Conservation (phyloP, 805 yeast genomes). For the Zygoascus tannicola region DNA sequence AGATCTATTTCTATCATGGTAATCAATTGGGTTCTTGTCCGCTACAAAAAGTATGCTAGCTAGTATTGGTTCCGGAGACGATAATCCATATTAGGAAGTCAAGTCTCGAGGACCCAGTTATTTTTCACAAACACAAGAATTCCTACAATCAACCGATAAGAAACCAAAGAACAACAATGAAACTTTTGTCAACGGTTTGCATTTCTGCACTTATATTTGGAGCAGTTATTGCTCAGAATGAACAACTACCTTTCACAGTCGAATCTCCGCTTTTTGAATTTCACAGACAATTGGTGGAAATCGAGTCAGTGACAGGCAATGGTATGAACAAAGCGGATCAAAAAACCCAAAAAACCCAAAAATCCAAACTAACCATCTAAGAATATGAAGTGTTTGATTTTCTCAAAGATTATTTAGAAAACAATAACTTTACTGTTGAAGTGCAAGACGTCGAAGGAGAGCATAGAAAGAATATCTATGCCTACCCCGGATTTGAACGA, state of each 20-base stretch:
- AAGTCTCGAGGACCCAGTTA: too few relatives aligned
- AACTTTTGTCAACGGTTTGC: too few relatives aligned
- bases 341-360: neutral
- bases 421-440: slow-evolving; percentile 46
- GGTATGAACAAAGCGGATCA: neutral
- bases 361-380: neutral
- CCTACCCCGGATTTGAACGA: slow-evolving; percentile 40
- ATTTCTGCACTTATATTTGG: too few relatives aligned
- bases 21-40: too few relatives aligned
- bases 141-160: too few relatives aligned
- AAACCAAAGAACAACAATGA: too few relatives aligned
- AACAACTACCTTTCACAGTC: neutral
- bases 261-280: neutral
- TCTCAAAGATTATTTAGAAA: slow-evolving; percentile 32
- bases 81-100: too few relatives aligned
- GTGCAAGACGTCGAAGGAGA: slow-evolving; percentile 28
- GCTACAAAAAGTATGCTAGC: too few relatives aligned
- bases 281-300: slow-evolving; percentile 1
- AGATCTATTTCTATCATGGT: neutral
- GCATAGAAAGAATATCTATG: slow-evolving; percentile 44
- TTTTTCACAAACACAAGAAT: too few relatives aligned
- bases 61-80: too few relatives aligned
- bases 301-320: neutral
- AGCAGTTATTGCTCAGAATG: neutral
- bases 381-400: slow-evolving; percentile 31